Evolutionary conservation across 352 stramenopile genomes (phyloP).

Genomic region (Pythium grandisporangium): DNA sequence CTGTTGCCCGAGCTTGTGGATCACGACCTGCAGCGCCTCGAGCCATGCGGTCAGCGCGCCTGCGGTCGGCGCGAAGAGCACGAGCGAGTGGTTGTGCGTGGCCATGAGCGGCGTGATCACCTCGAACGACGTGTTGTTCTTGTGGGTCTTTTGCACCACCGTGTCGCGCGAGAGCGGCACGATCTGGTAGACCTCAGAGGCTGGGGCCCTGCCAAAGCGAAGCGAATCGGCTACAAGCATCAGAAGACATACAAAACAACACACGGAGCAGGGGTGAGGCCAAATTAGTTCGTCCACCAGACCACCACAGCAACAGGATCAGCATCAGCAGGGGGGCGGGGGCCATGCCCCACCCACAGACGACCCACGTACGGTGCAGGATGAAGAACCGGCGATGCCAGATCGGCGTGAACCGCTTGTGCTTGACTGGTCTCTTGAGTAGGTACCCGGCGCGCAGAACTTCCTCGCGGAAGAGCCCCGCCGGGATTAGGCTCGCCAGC

Average conservation of each 20-base stretch:
- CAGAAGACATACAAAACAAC: neutral
- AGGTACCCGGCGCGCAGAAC: constrained; percentile 64
- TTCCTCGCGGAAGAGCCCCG: constrained; percentile 42
- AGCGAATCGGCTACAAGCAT: constrained; percentile 32
- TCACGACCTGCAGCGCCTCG: constrained; percentile 40
- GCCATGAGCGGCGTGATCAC: constrained; percentile 66
- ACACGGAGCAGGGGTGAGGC: too few species aligned
- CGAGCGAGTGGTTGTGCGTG: constrained; percentile 45
- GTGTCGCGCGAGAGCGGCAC: constrained; percentile 58
- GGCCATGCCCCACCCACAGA: neutral
- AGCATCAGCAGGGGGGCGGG: neutral
- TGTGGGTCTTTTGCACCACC: constrained; percentile 52
- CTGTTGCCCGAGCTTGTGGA: constrained; percentile 36
- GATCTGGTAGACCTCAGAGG: constrained; percentile 65
- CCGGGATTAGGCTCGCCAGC: neutral
- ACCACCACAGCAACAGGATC: neutral
- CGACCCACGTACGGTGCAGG: constrained; percentile 29
- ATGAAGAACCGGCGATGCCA: constrained; percentile 73
- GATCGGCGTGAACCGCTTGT: constrained; percentile 70
- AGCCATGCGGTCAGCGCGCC: constrained; percentile 50
- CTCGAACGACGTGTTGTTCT: constrained; percentile 76
- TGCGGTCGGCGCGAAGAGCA: constrained; percentile 47
- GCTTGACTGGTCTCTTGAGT: constrained; percentile 80
- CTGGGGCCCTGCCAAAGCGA: constrained; percentile 57
- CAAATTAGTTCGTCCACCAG: too few species aligned